Evolutionary conservation across 257 asterid species (phyloP).

Genomic region (Vinca minor): DNA sequence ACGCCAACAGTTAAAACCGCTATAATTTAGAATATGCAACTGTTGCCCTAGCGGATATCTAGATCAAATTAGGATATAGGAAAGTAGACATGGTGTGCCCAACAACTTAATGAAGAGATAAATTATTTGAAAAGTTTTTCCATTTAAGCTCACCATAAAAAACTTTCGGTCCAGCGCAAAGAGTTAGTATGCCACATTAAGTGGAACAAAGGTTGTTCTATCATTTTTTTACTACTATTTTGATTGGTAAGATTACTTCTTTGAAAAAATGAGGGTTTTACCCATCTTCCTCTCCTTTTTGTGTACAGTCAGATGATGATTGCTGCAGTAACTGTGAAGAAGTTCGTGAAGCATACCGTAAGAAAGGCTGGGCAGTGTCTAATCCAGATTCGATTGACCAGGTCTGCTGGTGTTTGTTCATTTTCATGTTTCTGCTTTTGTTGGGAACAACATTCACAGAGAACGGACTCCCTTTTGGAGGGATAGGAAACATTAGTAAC

Average conservation of each 20-base stretch:
- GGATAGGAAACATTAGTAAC: neutral
- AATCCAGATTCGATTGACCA: constrained; percentile 83
- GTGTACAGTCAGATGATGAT: constrained; percentile 67
- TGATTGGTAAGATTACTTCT: neutral
- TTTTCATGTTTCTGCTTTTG: neutral
- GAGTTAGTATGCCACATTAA: neutral
- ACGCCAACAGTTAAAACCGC: neutral
- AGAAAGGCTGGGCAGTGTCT: constrained; percentile 87
- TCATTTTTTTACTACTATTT: neutral
- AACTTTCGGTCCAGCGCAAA: neutral
- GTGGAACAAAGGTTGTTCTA: neutral
- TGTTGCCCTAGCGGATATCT: neutral
- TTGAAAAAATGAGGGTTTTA: constrained; percentile 5
- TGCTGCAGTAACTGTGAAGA: constrained; percentile 95
- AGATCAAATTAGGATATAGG: neutral
- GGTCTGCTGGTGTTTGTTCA: constrained; percentile 32
- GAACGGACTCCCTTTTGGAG: neutral
- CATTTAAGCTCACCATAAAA: neutral
- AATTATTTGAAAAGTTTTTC: neutral
- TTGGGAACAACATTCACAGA: neutral
- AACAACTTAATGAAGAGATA: neutral
- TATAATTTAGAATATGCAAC: neutral
- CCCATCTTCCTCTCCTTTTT: constrained; percentile 16
- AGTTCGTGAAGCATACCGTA: constrained; percentile 95
- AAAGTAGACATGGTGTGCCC: neutral